Evolutionary conservation across 2,329 filamentous ascomycete species (phyloP).

Genomic region (Calonectria multiphialidica): DNA sequence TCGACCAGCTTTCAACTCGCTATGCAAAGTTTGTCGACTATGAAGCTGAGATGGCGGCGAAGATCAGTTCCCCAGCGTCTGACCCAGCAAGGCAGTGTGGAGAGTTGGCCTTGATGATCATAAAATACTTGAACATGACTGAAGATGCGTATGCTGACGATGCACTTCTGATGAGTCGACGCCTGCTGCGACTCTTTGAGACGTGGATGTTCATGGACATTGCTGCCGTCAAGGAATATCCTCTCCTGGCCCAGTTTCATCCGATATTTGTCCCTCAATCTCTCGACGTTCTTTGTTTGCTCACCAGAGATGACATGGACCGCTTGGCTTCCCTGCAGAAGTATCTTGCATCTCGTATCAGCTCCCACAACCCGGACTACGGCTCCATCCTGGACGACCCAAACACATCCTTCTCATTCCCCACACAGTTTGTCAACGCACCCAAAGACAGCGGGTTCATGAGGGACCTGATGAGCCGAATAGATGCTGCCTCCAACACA

Average conservation of each 20-base stretch:
- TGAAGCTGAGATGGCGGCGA: not conserved
- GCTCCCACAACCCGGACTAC: slow-evolving; percentile 1
- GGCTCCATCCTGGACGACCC: slow-evolving; percentile 64
- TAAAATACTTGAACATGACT: not conserved
- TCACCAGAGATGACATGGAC: slow-evolving; percentile 58
- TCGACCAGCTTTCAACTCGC: slow-evolving; percentile 12
- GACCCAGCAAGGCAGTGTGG: not conserved
- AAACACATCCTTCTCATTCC: not conserved
- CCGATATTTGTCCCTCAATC: slow-evolving; percentile 62
- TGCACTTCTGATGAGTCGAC: slow-evolving; percentile 42
- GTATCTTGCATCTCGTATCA: slow-evolving; percentile 34
- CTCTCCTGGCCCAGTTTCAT: slow-evolving; percentile 63
- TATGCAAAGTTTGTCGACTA: slow-evolving; percentile 13
- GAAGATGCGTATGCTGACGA: slow-evolving; percentile 46
- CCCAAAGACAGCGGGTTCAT: slow-evolving; percentile 1
- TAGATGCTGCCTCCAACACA: not conserved
- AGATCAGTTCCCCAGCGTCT: not conserved
- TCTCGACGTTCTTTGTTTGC: slow-evolving; percentile 68
- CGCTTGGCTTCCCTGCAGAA: slow-evolving; percentile 54
- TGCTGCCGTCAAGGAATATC: slow-evolving; percentile 54
- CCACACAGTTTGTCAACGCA: not conserved
- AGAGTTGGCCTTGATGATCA: not conserved
- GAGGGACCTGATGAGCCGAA: not conserved
- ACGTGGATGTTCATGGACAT: slow-evolving; percentile 70
- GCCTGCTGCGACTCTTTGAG: slow-evolving; percentile 65